Evolutionary conservation across 164 flowering plant genomes (phyloP), one percentile per base, ranked within the genome.

Genomic region (Chimonanthus salicifolius): DNA sequence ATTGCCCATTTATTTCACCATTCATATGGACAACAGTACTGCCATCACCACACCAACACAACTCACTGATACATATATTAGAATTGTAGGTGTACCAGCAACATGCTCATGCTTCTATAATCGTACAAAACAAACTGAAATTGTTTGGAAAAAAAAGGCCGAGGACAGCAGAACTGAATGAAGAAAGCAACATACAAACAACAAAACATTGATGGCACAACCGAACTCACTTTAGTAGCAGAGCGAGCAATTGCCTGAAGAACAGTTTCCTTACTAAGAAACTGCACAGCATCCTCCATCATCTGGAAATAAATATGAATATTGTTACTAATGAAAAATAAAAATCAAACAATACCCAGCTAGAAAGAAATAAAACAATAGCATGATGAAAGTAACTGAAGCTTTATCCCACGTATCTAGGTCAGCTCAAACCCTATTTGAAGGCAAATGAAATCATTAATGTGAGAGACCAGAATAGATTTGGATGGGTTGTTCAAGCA

Each of bases 281-380:
- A 94, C 78, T 89, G 95, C 72, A 96, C 97, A 64, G 98, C 92
- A 83, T 94, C 99, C 82, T 96, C 98, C 97, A 94, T 90, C 95
- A 87, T 94, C 99, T 96, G 84, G 64, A 50, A 49, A 67, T 62
- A 47, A 68, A 58, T 68, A 13, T n/a, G 3, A 60, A 64, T 20
- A 13, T 6, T 13, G 5, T 9, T 18, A 64, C 43, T 73, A 20
- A 13, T 65, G 46, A 62, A 46, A 7, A 13, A 66, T 43, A 66
- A 43, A 43, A 63, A 66, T 15, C 11, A 66, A 15, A 54, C 16
- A 54, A n/a, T n/a, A 54, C 16, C 9, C 4, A 54, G 60, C 33
- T 54, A 54, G 60, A 54, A 54, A n/a, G 60, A 13, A 0, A n/a
- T 54, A 54, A 54, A 54, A 0, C 15, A 54, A 54, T n/a, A 54